phyloP scores from a whole-genome alignment of 2,329 filamentous ascomycete species.

The Botrytis squamosa region DNA sequence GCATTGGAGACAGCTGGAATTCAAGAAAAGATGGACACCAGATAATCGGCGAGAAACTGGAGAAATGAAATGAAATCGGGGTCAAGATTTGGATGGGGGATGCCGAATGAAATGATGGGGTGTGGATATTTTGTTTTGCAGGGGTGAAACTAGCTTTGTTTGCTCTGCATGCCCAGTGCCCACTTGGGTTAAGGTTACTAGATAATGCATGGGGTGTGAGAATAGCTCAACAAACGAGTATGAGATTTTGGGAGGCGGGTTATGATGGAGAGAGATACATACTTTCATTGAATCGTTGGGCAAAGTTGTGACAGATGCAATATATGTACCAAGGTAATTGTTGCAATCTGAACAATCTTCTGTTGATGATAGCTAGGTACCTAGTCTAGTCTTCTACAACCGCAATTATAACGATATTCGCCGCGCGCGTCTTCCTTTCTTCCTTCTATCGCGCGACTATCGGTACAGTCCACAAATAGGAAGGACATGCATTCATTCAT shows the following conservation, averaged over 20 bases:
- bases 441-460: not conserved
- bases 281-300: not conserved
- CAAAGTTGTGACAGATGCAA: not conserved
- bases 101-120: not conserved
- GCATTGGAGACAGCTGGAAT: not conserved
- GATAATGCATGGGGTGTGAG: not conserved
- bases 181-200: not conserved
- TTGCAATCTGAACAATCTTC: not conserved
- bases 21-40: not conserved
- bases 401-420: not conserved
- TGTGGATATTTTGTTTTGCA: not conserved
- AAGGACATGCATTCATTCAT: not conserved
- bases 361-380: not conserved
- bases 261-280: not conserved
- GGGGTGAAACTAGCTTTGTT: not conserved
- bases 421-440: not conserved
- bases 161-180: not conserved
- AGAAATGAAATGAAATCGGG: not conserved
- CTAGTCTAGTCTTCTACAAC: not conserved
- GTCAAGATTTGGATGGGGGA: not conserved
- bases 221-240: not conserved
- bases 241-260: not conserved
- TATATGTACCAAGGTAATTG: not conserved
- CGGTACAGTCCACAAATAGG: not conserved
- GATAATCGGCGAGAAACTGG: not conserved